Conservation (phyloP, 106 monocot species). For the Dendrobium nobile region DNA sequence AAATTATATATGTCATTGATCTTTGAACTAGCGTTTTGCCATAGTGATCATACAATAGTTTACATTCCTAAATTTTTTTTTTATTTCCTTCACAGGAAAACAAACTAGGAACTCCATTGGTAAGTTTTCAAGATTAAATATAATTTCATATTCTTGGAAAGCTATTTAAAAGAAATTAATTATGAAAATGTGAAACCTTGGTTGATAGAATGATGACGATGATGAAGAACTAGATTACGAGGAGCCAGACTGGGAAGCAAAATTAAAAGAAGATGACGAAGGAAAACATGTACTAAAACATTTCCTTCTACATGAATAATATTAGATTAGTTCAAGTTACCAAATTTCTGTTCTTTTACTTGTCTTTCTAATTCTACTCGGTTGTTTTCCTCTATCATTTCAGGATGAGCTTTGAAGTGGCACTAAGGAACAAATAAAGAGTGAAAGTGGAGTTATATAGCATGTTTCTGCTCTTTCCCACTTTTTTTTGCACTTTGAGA, state of each 20-base stretch:
- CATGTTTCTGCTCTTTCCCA: neutral
- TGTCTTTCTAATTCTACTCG: neutral
- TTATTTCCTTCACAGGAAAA: neutral
- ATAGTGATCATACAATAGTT: too few relatives aligned
- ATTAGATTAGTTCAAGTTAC: neutral
- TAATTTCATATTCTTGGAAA: neutral
- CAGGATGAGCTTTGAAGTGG: conserved; percentile 5
- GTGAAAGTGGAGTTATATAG: neutral
- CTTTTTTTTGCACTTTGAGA: neutral
- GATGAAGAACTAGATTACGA: conserved; percentile 1
- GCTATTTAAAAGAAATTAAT: neutral
- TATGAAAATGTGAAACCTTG: neutral
- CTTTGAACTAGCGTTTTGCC: too few relatives aligned
- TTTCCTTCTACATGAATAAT: neutral
- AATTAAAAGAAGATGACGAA: conserved; percentile 8
- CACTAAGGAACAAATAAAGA: neutral
- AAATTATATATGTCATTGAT: too few relatives aligned
- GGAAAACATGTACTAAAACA: conserved; percentile 3
- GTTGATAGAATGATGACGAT: neutral
- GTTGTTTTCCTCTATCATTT: neutral
- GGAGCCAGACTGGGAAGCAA: conserved; percentile 10
- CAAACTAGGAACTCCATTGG: neutral
- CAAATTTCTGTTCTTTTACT: neutral
- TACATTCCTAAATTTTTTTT: too few relatives aligned
- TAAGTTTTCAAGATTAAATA: conserved; percentile 4